These are phyloP conservation scores for Heracleum sosnowskyi DNA, from an alignment of 129 eudicot species.

Conservation along the genomic window DNA sequence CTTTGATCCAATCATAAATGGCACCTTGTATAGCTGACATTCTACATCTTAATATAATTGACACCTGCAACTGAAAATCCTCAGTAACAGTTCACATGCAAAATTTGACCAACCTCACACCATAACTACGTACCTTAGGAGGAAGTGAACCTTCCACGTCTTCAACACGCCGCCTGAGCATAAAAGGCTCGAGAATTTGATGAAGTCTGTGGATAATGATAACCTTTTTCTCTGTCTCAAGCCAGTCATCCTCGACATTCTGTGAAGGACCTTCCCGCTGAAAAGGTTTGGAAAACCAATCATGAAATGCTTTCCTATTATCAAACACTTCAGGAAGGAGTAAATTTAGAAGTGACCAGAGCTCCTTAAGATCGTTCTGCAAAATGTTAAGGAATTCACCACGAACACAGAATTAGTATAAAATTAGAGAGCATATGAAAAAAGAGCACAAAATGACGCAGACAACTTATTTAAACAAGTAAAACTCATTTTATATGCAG, in stretches of 20 bases:
- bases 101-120: background rate
- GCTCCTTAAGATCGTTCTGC: slow-evolving; percentile 98
- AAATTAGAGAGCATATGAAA: background rate
- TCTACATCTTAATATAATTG: slow-evolving; percentile 71
- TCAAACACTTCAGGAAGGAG: slow-evolving; percentile 98
- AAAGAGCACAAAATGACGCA: background rate
- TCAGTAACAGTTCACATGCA: slow-evolving; percentile 14
- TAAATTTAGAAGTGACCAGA: slow-evolving; percentile 89
- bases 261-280: slow-evolving; percentile 69
- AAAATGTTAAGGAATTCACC: slow-evolving; percentile 6
- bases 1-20: slow-evolving; percentile 87
- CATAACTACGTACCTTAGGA: slow-evolving; percentile 62
- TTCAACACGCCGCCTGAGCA: slow-evolving; percentile 99
- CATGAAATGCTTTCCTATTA: slow-evolving; percentile 94
- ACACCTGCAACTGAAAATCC: slow-evolving; percentile 45
- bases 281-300: slow-evolving; percentile 99
- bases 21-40: slow-evolving; percentile 94
- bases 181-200: slow-evolving; percentile 95
- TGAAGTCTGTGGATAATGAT: slow-evolving; percentile 94
- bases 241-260: slow-evolving; percentile 92
- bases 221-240: slow-evolving; percentile 96
- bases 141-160: slow-evolving; percentile 99
- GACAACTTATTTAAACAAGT: background rate
- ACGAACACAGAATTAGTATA: background rate
- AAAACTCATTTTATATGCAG: background rate